Percentiles rank a stretch among this genome's conserved stretches.
Evolutionary conservation across 805 yeast genomes (phyloP).

Genomic region (Danielia oregonensis): DNA sequence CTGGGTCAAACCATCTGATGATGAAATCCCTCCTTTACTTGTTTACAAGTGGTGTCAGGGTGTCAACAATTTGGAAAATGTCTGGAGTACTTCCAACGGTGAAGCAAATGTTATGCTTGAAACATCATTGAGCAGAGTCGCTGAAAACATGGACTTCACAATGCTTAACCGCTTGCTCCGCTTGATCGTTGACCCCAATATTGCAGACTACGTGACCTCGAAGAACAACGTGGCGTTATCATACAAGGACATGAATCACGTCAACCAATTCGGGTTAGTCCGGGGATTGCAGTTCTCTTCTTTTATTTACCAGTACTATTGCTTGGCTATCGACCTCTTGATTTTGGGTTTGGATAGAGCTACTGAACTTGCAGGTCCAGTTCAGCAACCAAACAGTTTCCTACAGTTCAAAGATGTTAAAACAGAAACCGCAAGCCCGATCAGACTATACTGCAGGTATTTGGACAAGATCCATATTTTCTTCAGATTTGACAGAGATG

Average conservation of each 20-base stretch:
- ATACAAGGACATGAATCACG: slow-evolving; percentile 93
- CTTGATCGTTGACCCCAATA: slow-evolving; percentile 78
- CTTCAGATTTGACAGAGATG: slow-evolving; percentile 70
- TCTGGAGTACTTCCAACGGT: slow-evolving; percentile 78
- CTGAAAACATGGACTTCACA: slow-evolving; percentile 88
- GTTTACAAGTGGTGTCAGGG: slow-evolving; percentile 96
- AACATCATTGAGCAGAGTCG: slow-evolving; percentile 61
- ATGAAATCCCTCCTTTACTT: slow-evolving; percentile 87
- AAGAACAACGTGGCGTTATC: slow-evolving; percentile 79
- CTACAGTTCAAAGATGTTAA: slow-evolving; percentile 60
- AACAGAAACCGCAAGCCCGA: slow-evolving; percentile 68
- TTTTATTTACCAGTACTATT: slow-evolving; percentile 86
- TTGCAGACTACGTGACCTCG: slow-evolving; percentile 93
- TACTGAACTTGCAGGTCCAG: slow-evolving; percentile 76
- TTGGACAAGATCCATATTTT: slow-evolving; percentile 78
- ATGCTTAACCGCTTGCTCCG: slow-evolving; percentile 76
- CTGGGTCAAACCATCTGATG: slow-evolving; percentile 94
- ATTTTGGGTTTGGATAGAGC: slow-evolving; percentile 87
- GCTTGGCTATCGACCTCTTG: slow-evolving; percentile 75
- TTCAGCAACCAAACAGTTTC: slow-evolving; percentile 69
- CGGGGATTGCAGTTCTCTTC: slow-evolving; percentile 90
- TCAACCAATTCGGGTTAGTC: slow-evolving; percentile 81
- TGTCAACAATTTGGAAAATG: slow-evolving; percentile 67
- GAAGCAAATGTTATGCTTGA: slow-evolving; percentile 83
- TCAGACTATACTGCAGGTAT: slow-evolving; percentile 76